Conservation (phyloP, 2,329 filamentous ascomycete genomes). For the Davidsoniella australis region DNA sequence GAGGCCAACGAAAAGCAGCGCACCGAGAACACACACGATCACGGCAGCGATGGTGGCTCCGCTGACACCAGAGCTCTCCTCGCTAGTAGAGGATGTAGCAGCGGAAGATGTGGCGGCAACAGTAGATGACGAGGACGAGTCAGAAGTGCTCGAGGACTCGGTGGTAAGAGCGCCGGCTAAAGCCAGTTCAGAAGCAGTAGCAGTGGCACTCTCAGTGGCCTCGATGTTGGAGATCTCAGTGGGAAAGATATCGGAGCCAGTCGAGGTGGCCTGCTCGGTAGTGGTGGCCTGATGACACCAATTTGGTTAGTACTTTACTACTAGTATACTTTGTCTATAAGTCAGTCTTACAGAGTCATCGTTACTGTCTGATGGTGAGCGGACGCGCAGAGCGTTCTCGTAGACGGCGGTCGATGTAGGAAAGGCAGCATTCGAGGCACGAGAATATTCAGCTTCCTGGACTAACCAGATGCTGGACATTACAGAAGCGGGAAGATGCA, state of each 20-base stretch:
- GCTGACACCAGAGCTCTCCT: slow-evolving; percentile 3
- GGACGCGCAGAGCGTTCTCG: no score
- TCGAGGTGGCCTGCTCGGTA: background rate
- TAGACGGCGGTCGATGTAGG: background rate
- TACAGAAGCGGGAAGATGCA: background rate
- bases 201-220: slow-evolving; percentile 17
- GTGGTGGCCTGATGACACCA: background rate
- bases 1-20: slow-evolving; percentile 48
- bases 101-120: slow-evolving; percentile 11
- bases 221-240: slow-evolving; percentile 8
- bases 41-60: slow-evolving; percentile 56
- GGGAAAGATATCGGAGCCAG: slow-evolving; percentile 4
- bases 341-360: background rate
- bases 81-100: slow-evolving; percentile 13
- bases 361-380: background rate
- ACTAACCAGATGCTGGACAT: background rate
- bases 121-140: slow-evolving; percentile 13
- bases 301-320: background rate
- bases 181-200: slow-evolving; percentile 11
- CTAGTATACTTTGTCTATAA: no score
- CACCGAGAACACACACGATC: slow-evolving; percentile 62
- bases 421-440: background rate
- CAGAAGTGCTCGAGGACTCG: slow-evolving; percentile 13
- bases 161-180: slow-evolving; percentile 13
- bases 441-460: background rate